These are phyloP conservation scores for Stellera chamaejasme DNA, from an alignment of 345 rosid species.

Conservation along the genomic window DNA sequence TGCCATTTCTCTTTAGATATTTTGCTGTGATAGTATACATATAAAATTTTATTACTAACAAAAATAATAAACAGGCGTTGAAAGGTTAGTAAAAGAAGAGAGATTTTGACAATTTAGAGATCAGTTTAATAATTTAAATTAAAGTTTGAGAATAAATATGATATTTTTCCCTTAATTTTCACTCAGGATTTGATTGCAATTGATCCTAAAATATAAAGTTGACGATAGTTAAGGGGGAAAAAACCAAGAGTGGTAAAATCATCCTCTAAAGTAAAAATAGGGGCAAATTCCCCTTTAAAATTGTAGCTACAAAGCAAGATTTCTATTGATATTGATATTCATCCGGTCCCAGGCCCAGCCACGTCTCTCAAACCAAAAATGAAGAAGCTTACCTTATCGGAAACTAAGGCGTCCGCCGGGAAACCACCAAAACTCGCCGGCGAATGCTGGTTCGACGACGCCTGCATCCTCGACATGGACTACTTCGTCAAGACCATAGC, in stretches of 20 bases:
- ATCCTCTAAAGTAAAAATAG: too few species aligned
- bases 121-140: too few species aligned
- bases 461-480: slow-evolving; percentile 72
- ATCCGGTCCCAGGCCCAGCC: not conserved
- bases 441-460: slow-evolving; percentile 56
- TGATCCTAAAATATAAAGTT: not conserved
- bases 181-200: not conserved
- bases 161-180: not conserved
- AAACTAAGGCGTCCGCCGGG: slow-evolving; percentile 23
- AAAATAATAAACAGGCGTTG: too few species aligned
- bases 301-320: not conserved
- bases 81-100: too few species aligned
- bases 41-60: too few species aligned
- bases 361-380: slow-evolving; percentile 9
- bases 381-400: slow-evolving; percentile 36
- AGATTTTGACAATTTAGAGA: too few species aligned
- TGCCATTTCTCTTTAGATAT: too few species aligned
- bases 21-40: too few species aligned
- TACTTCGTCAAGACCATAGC: slow-evolving; percentile 68
- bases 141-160: too few species aligned
- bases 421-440: slow-evolving; percentile 24
- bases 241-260: not conserved
- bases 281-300: not conserved
- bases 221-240: too few species aligned
- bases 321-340: not conserved